Percentiles rank a stretch among this genome's conserved stretches.
phyloP scores from a whole-genome alignment of 768 basidiomycete genomes.

The Naganishia vaughanmartiniae region DNA sequence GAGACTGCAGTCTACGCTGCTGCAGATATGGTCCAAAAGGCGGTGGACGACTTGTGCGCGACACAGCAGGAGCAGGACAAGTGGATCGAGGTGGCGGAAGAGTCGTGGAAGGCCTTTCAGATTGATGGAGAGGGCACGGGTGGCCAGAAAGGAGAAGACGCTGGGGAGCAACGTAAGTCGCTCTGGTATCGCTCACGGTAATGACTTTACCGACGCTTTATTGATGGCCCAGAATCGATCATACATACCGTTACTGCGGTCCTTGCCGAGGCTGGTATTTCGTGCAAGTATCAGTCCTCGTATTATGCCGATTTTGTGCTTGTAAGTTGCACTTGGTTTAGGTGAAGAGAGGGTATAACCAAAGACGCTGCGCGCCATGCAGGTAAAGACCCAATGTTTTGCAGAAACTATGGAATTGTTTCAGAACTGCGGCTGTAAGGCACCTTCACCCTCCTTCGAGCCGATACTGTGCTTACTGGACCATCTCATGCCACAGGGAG shows the following conservation, averaged over 20 bases:
- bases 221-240: neutral
- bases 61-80: neutral
- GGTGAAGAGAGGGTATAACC: neutral
- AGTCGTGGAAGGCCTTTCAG: slow-evolving; percentile 8
- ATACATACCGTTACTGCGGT: slow-evolving; percentile 1
- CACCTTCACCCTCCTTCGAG: neutral
- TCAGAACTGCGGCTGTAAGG: slow-evolving; percentile 2
- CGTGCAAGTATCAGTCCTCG: slow-evolving; percentile 17
- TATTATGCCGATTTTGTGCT: slow-evolving; percentile 15
- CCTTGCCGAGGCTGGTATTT: slow-evolving; percentile 7
- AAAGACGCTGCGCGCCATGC: neutral
- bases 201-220: neutral
- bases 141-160: neutral
- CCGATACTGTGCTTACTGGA: neutral
- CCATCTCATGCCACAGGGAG: neutral
- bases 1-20: slow-evolving; percentile 4
- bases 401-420: neutral
- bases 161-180: neutral
- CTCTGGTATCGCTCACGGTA: neutral
- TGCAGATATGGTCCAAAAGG: neutral
- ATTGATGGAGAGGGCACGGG: neutral
- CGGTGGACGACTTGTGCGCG: slow-evolving; percentile 1
- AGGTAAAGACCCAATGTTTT: slow-evolving; percentile 5
- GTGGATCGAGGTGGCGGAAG: slow-evolving; percentile 18
- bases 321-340: neutral